Evolutionary conservation across 1,139 yeast genomes (phyloP).

Genomic region (Petasospora fabianii): DNA sequence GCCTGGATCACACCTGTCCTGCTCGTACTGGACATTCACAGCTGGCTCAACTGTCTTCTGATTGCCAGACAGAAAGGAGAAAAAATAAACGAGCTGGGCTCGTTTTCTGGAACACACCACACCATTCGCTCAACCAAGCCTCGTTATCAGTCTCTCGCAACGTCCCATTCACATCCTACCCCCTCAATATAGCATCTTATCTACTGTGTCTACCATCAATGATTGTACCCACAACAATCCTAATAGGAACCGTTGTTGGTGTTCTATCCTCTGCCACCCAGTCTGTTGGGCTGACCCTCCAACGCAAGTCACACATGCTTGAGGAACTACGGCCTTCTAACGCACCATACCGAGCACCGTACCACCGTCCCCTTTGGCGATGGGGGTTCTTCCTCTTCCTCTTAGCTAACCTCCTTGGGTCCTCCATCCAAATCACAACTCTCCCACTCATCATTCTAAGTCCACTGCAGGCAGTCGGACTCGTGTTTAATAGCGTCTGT

Average conservation of each 20-base stretch:
- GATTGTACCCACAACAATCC: slow-evolving; percentile 14
- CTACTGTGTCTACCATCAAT: too few species aligned
- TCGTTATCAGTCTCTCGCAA: too few species aligned
- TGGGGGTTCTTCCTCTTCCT: slow-evolving; percentile 70
- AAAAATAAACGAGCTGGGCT: too few species aligned
- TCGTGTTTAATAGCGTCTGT: slow-evolving; percentile 79
- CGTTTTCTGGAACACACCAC: too few species aligned
- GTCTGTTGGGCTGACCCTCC: slow-evolving; percentile 79
- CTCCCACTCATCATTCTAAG: slow-evolving; percentile 76
- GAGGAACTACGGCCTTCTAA: slow-evolving; percentile 26
- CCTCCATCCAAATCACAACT: slow-evolving; percentile 79
- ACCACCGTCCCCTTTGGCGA: slow-evolving; percentile 69
- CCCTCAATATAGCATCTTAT: neutral
- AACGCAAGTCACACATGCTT: slow-evolving; percentile 70
- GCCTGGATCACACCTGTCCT: too few species aligned
- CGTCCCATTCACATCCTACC: too few species aligned
- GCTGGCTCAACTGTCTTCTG: too few species aligned
- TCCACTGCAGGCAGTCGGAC: slow-evolving; percentile 83
- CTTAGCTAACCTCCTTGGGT: slow-evolving; percentile 73
- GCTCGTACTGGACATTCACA: too few species aligned
- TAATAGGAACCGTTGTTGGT: slow-evolving; percentile 69
- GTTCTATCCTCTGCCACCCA: slow-evolving; percentile 77
- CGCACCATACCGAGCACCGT: slow-evolving; percentile 34
- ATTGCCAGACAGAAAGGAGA: too few species aligned
- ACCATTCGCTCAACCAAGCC: too few species aligned